Evolutionary conservation across 2,329 filamentous ascomycete genomes (phyloP), one percentile per base, ranked within the genome.

Genomic region (Sporothrix phasma): DNA sequence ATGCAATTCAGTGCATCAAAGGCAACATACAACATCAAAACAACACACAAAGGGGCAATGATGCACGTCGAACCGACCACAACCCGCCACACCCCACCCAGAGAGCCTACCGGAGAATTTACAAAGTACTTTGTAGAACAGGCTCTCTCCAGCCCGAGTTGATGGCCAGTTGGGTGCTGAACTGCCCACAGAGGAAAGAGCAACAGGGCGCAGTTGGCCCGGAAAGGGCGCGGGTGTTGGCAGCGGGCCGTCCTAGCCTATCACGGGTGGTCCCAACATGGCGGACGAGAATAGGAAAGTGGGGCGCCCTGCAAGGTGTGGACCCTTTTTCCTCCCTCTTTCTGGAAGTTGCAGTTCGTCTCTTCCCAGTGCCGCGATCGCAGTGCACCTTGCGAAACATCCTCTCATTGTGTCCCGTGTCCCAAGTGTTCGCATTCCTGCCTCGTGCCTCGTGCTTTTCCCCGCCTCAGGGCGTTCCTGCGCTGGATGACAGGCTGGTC

Each of bases 151-250:
- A 54, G 56, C 54, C 64, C 54, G 46, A 13, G 37, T 53, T 54
- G 59, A 45, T 46, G n/a, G 53, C 43, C 59, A 34, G 60, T 62
- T 3, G 60, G 34, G 61, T 29, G 64, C 64, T 65, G 64, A 65
- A 65, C 34, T 59, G 64, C 64, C 60, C 54, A 54, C 63, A 65
- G 29, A 17, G 46, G 61, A 56, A 59, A 59, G 56, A n/a, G 54
- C 54, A 41, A 58, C 43, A 43, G 54, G 37, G 56, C 56, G 39
- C 37, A 43, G 56, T 37, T 29, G 4, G 22, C 17, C 47, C 19
- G 29, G 47, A n/a, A n/a, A 29, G 47, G 49, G 31, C 31, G 45
- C 49, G 49, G 62, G 37, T 43, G 58, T 46, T 62, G 34, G n/a
- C 53, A 54, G 43, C 43, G 39, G 31, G 43, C 43, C 24, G 46